phyloP scores from a whole-genome alignment of 177 flowering plant species.

The Telopea speciosissima region DNA sequence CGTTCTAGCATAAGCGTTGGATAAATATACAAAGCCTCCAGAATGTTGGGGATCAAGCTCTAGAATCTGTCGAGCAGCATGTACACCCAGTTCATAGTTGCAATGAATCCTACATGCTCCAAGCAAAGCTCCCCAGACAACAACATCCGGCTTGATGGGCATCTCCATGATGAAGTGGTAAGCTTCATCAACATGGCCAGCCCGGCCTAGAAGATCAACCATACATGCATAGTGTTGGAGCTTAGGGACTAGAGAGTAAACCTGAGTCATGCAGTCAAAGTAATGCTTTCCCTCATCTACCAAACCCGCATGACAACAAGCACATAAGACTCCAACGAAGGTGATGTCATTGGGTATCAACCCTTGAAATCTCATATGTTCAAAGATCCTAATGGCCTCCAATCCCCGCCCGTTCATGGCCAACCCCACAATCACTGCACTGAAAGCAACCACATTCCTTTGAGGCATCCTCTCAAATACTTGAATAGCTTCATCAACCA shows the following conservation, averaged over 20 bases:
- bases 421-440: slow-evolving; percentile 28
- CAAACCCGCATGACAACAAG: slow-evolving; percentile 29
- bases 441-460: slow-evolving; percentile 22
- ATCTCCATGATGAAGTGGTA: slow-evolving; percentile 20
- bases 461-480: slow-evolving; percentile 21
- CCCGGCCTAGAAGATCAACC: slow-evolving; percentile 31
- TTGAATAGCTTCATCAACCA: slow-evolving; percentile 20
- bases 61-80: slow-evolving; percentile 17
- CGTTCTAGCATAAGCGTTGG: slow-evolving; percentile 14
- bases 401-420: slow-evolving; percentile 24
- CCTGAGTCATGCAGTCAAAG: slow-evolving; percentile 16
- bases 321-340: slow-evolving; percentile 28
- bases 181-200: slow-evolving; percentile 25
- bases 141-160: slow-evolving; percentile 26
- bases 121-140: slow-evolving; percentile 29
- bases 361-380: slow-evolving; percentile 21
- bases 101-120: slow-evolving; percentile 22
- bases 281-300: slow-evolving; percentile 22
- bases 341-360: slow-evolving; percentile 25
- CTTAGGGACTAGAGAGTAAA: slow-evolving; percentile 24
- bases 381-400: slow-evolving; percentile 23
- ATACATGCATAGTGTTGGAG: slow-evolving; percentile 29
- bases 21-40: slow-evolving; percentile 24
- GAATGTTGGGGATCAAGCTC: slow-evolving; percentile 24
- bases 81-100: slow-evolving; percentile 19